These are phyloP conservation scores for Tuber aestivum DNA, from an alignment of 495 filamentous ascomycete species.

Conservation along the genomic window DNA sequence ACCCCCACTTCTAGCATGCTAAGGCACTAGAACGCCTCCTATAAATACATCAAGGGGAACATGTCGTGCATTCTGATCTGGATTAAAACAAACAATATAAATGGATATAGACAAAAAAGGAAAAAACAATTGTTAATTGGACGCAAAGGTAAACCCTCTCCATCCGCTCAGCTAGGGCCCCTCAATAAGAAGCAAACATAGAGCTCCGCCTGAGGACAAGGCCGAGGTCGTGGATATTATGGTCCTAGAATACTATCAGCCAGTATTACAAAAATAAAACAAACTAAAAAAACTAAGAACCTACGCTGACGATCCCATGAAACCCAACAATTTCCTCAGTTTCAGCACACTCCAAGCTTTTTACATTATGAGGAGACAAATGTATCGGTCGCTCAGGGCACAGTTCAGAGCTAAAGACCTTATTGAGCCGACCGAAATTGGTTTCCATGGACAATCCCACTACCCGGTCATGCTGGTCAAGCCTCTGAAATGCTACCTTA, in stretches of 20 bases:
- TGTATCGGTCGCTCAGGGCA: slow-evolving; percentile 24
- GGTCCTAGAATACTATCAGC: slow-evolving; percentile 19
- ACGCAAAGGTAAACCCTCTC: background rate
- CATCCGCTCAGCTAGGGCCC: background rate
- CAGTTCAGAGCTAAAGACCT: slow-evolving; percentile 29
- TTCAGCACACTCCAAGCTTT: slow-evolving; percentile 24
- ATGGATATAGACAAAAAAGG: background rate
- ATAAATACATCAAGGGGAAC: background rate
- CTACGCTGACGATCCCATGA: slow-evolving; percentile 36
- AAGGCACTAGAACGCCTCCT: background rate
- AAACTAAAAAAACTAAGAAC: background rate
- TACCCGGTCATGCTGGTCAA: slow-evolving; percentile 29
- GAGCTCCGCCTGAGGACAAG: slow-evolving; percentile 22
- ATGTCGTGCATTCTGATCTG: background rate
- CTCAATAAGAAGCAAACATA: background rate
- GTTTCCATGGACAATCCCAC: slow-evolving; percentile 38
- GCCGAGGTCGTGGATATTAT: slow-evolving; percentile 37
- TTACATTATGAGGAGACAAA: slow-evolving; percentile 24
- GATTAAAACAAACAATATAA: background rate
- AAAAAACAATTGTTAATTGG: background rate
- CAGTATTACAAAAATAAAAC: background rate
- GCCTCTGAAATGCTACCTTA: slow-evolving; percentile 30
- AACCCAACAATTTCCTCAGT: slow-evolving; percentile 38
- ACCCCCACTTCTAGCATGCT: background rate
- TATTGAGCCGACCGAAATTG: slow-evolving; percentile 25